Conservation (phyloP, 345 rosid genomes). For the Eucalyptus leucophloia region DNA sequence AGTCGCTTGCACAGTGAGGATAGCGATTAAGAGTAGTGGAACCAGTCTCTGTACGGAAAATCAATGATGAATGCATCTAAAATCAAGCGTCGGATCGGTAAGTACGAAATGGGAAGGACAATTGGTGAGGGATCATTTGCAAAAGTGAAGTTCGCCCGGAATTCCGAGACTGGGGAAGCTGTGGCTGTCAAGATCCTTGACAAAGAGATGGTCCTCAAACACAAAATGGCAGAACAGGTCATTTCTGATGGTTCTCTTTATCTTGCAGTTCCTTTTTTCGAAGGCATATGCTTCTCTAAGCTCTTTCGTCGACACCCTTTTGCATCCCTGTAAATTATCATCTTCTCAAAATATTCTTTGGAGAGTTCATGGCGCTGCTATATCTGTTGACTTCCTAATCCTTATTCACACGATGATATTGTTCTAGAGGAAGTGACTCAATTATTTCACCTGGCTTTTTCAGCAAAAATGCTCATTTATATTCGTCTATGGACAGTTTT, state of each 20-base stretch:
- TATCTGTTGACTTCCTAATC: background rate
- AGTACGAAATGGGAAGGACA: slow-evolving; percentile 91
- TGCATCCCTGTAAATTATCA: background rate
- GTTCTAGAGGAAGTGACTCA: background rate
- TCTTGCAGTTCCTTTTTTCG: background rate
- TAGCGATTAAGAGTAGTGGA: background rate
- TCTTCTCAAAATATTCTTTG: background rate
- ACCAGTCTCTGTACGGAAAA: background rate
- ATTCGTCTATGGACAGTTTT: background rate
- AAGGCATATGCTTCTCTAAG: background rate
- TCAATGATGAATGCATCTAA: slow-evolving; percentile 47
- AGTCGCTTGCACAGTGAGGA: background rate
- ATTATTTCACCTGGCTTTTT: background rate
- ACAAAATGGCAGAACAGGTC: slow-evolving; percentile 98
- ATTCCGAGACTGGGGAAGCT: slow-evolving; percentile 67
- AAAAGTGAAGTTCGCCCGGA: slow-evolving; percentile 92
- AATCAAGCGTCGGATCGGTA: slow-evolving; percentile 77
- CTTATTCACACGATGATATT: background rate
- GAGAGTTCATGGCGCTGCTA: background rate
- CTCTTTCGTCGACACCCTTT: background rate
- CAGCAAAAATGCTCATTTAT: background rate
- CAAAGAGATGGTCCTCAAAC: slow-evolving; percentile 92
- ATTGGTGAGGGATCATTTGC: slow-evolving; percentile 98
- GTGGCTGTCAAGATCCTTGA: slow-evolving; percentile 97
- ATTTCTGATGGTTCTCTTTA: background rate